Conservation (phyloP, 176 grass and related monocot genomes). For the Phoenix roebelenii region DNA sequence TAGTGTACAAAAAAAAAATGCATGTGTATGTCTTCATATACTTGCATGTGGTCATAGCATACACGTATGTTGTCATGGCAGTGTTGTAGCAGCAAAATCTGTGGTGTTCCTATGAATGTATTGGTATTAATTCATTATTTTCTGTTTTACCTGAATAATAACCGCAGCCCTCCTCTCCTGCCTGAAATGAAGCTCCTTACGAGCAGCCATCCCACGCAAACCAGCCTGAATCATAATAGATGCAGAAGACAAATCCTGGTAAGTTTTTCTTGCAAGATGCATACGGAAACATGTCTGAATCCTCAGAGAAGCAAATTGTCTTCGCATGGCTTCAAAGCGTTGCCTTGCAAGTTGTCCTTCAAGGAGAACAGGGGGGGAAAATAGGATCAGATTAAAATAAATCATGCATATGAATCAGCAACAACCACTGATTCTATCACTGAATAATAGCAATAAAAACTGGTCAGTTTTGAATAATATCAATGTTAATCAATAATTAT, state of each 20-base stretch:
- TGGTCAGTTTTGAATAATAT: too few species aligned
- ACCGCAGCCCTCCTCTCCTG: conserved; percentile 56
- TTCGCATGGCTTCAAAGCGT: conserved; percentile 50
- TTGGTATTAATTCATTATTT: too few species aligned
- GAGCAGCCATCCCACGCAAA: conserved; percentile 71
- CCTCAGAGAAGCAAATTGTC: conserved; percentile 74
- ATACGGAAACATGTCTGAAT: conserved; percentile 78
- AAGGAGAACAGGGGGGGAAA: conserved; percentile 12
- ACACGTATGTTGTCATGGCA: too few species aligned
- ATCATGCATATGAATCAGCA: background rate
- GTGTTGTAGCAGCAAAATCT: too few species aligned
- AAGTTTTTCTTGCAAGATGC: conserved; percentile 64
- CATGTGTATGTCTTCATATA: too few species aligned
- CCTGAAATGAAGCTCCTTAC: conserved; percentile 80
- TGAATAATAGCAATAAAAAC: too few species aligned
- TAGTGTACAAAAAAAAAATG: too few species aligned
- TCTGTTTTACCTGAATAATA: conserved; percentile 62
- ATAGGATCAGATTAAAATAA: background rate
- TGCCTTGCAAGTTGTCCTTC: conserved; percentile 79
- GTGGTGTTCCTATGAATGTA: too few species aligned
- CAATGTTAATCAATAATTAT: too few species aligned
- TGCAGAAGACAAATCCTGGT: conserved; percentile 41
- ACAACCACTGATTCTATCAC: too few species aligned
- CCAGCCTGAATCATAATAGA: conserved; percentile 69
- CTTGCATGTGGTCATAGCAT: too few species aligned